Evolutionary conservation across 1,139 yeast genomes (phyloP), one percentile per base, ranked within the genome.

Genomic region (Geotrichum aggregatum): DNA sequence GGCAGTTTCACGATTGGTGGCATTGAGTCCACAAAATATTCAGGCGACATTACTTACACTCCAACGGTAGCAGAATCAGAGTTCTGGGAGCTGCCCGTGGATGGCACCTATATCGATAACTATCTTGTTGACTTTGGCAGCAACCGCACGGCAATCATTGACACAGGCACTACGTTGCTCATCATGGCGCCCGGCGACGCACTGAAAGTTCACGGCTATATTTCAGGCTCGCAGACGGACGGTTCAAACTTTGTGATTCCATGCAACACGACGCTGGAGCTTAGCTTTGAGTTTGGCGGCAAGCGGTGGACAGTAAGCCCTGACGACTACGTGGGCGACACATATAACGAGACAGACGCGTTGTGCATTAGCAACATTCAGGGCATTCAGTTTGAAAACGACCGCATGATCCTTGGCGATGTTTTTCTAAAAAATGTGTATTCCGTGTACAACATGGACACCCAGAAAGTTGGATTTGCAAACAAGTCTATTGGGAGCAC

Each of bases 291-390:
- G 31, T 69, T 82, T 51, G 75, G 72, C 16, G 62, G 67, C 21
- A 78, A 84, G 75, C 70, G 71, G 35, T 80, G 81, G 75, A 62
- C 76, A 11, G 60, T 83, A n/a, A 46, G 40, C 22, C 49, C 53
- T 3, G 14, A 18, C n/a, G 39, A 44, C 28, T 51, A 51, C 40
- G 33, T 51, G 28, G 55, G 53, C 22, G 49, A 36, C 7, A 34
- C 31, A 24, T 52, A 52, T 28, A 28, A 42, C 22, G 54, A 74
- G 1, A 98, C 92, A 69, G 59, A 63, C 2, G 82, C 83, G 0
- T 74, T 76, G 63, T 83, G 88, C 69, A 80, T 82, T n/a, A 79
- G 85, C 10, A 82, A 81, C 61, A 74, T 83, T 51, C 86, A 80
- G 66, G 87, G 86, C 16, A 54, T 58, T 18, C 62, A 65, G 16